phyloP scores from a whole-genome alignment of 257 asterid genomes.

The Euphrasia confusa region DNA sequence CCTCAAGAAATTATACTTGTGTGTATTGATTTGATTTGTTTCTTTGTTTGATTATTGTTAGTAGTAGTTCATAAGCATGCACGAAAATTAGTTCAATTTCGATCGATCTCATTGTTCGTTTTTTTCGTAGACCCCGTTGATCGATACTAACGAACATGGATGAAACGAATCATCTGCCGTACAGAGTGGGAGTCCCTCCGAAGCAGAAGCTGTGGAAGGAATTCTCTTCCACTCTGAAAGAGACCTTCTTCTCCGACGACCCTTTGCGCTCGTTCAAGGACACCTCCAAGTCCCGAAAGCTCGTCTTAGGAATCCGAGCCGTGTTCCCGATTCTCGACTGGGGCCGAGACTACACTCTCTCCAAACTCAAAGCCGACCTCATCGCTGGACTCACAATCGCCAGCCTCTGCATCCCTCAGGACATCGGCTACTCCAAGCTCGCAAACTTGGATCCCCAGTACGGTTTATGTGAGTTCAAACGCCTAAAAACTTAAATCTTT shows the following conservation, averaged over 20 bases:
- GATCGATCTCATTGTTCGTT: too few relatives aligned
- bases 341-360: conserved; percentile 56
- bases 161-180: conserved; percentile 42
- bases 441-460: conserved; percentile 82
- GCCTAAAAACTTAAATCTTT: too few relatives aligned
- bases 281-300: conserved; percentile 57
- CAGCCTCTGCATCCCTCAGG: conserved; percentile 98
- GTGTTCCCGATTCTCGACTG: conserved; percentile 82
- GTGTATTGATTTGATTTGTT: too few relatives aligned
- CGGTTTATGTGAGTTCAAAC: conserved; percentile 89
- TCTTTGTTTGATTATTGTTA: too few relatives aligned
- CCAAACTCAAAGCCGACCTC: conserved; percentile 71
- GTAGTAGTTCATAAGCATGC: too few relatives aligned
- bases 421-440: conserved; percentile 80
- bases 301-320: conserved; percentile 64
- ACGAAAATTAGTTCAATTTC: too few relatives aligned
- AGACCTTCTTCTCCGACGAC: conserved; percentile 79
- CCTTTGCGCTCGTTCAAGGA: conserved; percentile 85
- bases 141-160: conserved; percentile 22
- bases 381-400: conserved; percentile 93
- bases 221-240: conserved; percentile 53
- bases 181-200: conserved; percentile 83
- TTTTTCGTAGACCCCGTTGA: too few relatives aligned
- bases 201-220: conserved; percentile 63
- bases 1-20: too few relatives aligned